Percentiles rank a stretch among this genome's conserved stretches.
Evolutionary conservation across 192 early-diverging fungal genomes (phyloP).

Genomic region (Coemansia reversa): DNA sequence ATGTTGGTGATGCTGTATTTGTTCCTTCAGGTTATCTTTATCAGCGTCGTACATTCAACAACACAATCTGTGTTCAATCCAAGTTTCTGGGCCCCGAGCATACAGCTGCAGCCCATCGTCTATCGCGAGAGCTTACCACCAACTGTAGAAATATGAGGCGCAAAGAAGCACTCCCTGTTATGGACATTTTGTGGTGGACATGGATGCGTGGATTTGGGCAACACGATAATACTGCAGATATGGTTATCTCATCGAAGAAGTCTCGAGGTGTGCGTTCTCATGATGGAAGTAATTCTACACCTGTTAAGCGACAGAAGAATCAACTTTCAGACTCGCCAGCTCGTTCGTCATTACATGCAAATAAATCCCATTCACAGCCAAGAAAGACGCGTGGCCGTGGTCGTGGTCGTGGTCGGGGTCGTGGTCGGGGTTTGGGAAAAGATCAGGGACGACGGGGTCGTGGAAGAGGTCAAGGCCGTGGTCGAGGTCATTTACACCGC

Average conservation of each 20-base stretch:
- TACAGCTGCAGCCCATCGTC: constrained; percentile 10
- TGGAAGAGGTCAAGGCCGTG: too few relatives aligned
- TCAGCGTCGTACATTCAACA: constrained; percentile 60
- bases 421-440: neutral
- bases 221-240: constrained; percentile 3
- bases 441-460: too few relatives aligned
- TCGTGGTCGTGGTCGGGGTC: neutral
- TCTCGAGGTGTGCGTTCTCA: neutral
- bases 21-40: constrained; percentile 73
- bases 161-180: constrained; percentile 32
- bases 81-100: constrained; percentile 63
- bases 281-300: neutral
- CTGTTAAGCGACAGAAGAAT: neutral
- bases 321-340: neutral
- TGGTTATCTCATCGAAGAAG: neutral
- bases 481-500: neutral
- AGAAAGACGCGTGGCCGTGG: neutral
- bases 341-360: neutral
- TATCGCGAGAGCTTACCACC: constrained; percentile 12
- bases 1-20: constrained; percentile 68
- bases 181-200: constrained; percentile 48
- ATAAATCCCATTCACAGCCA: neutral
- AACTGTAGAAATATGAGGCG: constrained; percentile 10
- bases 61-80: constrained; percentile 61
- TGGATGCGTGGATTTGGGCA: constrained; percentile 21